Base-by-base conservation (phyloP, 768 basidiomycete genomes). In the Agrocybe chaxingu region DNA sequence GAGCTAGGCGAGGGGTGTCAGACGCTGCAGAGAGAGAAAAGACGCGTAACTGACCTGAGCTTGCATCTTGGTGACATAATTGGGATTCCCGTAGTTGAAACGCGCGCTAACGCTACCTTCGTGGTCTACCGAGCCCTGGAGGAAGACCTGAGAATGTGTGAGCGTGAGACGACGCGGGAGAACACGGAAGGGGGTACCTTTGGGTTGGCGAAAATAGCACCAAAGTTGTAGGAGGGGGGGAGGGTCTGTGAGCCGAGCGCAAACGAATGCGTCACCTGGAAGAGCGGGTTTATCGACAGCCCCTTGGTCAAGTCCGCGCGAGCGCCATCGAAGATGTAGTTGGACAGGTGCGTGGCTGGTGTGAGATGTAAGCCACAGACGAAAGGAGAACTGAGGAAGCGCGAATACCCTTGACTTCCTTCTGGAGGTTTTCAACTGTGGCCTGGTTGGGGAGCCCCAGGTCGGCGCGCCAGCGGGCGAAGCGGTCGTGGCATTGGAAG, bases 241-340 rank as follows among this genome's bases (percentile, higher is more conserved):
- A 77, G 69, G n/a, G 85, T 81, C 67, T 89, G 87, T 13, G 92
- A 92, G 13, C 92, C 97, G 50, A 98, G 75, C 52, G 85, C 78
- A 72, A 99, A 98, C 18, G 93, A 90, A 69, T 99, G 97, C 53
- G 94, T 95, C 60, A 98, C 89, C 76, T 98, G 96, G 81, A 98
- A 98, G 45, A 90, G 83, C n/a, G 97, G 97, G 67, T 84, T 91
- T 67, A 88, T 79, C 29, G 93, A 96, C 59, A 98, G 77, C 59
- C 81, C 87, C 74, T 98, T 99, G 42, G 91, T 88, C 60, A 98
- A 76, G 75, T 99, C 97, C 31, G 96, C 97, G 59, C 95, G 80
- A 24, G 89, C 97, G 57, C 97, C 97, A 75, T 99, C 97, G 68
- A 98, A 98, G 64, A 93, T 84, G 73, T 88, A 96, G 75, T 96